Conservation (phyloP, 2,329 filamentous ascomycete species). For the Basipetospora sp. region DNA sequence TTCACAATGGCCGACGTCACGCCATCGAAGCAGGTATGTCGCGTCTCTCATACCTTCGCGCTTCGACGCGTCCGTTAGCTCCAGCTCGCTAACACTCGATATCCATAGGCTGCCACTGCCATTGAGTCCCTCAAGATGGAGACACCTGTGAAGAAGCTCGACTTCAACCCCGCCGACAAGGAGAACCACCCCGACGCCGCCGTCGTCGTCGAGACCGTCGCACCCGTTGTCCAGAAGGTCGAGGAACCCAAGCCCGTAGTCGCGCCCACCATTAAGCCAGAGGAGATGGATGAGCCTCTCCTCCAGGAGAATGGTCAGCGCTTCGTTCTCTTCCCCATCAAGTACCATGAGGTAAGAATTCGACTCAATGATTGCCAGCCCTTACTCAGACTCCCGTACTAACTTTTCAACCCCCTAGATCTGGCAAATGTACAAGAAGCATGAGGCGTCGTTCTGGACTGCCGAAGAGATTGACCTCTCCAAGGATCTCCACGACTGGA, state of each 20-base stretch:
- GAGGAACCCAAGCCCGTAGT: slow-evolving; percentile 24
- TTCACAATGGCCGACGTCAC: slow-evolving; percentile 58
- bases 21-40: slow-evolving; percentile 42
- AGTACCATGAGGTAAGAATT: slow-evolving; percentile 87
- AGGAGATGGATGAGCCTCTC: slow-evolving; percentile 75
- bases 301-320: slow-evolving; percentile 90
- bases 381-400: too few relatives aligned
- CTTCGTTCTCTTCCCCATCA: slow-evolving; percentile 96
- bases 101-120: slow-evolving; percentile 60
- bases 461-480: slow-evolving; percentile 98
- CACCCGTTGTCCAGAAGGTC: slow-evolving; percentile 34
- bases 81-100: neutral
- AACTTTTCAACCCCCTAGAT: slow-evolving; percentile 49
- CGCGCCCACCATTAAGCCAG: slow-evolving; percentile 42
- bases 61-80: neutral
- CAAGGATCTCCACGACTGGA: slow-evolving; percentile 98
- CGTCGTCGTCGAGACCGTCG: slow-evolving; percentile 39
- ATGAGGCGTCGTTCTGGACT: slow-evolving; percentile 98
- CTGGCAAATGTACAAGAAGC: slow-evolving; percentile 99
- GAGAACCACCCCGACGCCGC: slow-evolving; percentile 47
- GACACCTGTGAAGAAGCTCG: slow-evolving; percentile 78
- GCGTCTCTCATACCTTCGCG: slow-evolving; percentile 11
- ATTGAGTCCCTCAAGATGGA: slow-evolving; percentile 87
- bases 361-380: slow-evolving; percentile 14
- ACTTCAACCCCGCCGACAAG: slow-evolving; percentile 61